Evolutionary conservation across 768 basidiomycete species (phyloP), one percentile per base, ranked within the genome.

Genomic region (Lactarius tabidus): DNA sequence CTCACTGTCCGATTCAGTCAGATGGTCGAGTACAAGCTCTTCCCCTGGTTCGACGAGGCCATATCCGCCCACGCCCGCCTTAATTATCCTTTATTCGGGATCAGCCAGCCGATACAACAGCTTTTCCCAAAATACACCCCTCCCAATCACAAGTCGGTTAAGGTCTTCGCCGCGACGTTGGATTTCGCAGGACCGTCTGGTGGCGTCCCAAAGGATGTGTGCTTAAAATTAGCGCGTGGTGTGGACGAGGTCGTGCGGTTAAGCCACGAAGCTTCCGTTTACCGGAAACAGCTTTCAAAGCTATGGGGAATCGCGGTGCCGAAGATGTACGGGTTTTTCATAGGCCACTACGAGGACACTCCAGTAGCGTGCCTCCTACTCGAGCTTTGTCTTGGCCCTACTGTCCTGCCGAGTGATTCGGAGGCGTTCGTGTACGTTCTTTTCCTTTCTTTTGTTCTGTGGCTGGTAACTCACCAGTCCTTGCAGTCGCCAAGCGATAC

Each of bases 271-370:
- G 65, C 65, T 26, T 58, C 65, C 57, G n/a, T 66, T 12, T 66
- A 66, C 39, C 65, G 57, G 48, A 62, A 35, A 2, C 4, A 17
- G 26, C 65, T 66, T 6, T 14, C 28, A 39, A 66, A 66, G 57
- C 60, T 66, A 15, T 66, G 45, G 65, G 65, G 65, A 20, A 62
- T 66, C 18, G 60, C 65, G 0, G 65, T 66, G 12, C 65, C 65
- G 3, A 62, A 15, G 41, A 66, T 66, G 65, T 66, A 66, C 56
- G 65, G 65, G 3, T 62, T 58, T 23, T 66, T 66, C 41, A 38
- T 62, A 0, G 60, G 65, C 6, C 52, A 62, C 33, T 18, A 36
- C 39, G 51, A 66, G 3, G 51, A 66, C 18, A n/a, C 20, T 3
- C 60, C 57, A 0, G 65, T 66, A 41, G 65, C 51, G 3, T 66